These are phyloP conservation scores for Puccinia sorghi DNA, from an alignment of 1,284 basidiomycete species.

Conservation along the genomic window DNA sequence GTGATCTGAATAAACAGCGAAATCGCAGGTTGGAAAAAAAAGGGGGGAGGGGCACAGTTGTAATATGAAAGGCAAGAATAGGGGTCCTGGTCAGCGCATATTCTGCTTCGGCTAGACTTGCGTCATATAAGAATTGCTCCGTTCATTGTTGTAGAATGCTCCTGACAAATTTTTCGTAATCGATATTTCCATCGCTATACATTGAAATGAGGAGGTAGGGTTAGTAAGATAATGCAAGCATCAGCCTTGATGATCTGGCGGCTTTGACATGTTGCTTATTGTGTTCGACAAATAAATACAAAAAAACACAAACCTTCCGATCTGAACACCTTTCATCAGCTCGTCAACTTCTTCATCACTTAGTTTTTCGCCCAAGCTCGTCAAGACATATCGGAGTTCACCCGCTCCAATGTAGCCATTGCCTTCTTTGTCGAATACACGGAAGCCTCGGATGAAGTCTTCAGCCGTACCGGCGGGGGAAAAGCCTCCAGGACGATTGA, in stretches of 20 bases:
- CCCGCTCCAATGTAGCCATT: slow-evolving; percentile 95
- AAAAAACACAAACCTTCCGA: slow-evolving; percentile 62
- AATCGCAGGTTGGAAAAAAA: slow-evolving; percentile 6
- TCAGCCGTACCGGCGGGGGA: slow-evolving; percentile 96
- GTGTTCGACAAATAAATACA: neutral
- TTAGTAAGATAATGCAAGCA: slow-evolving; percentile 1
- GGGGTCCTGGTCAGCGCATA: neutral
- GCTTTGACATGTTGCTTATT: neutral
- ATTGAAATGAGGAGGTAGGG: neutral
- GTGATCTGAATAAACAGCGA: neutral
- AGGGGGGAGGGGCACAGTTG: no score
- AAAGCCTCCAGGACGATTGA: slow-evolving; percentile 94
- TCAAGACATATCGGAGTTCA: slow-evolving; percentile 87
- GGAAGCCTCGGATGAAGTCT: slow-evolving; percentile 98
- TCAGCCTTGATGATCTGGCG: neutral
- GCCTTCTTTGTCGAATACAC: slow-evolving; percentile 97
- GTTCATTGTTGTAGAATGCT: slow-evolving; percentile 68
- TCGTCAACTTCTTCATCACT: slow-evolving; percentile 97
- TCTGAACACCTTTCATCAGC: slow-evolving; percentile 87
- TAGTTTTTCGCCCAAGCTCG: slow-evolving; percentile 96
- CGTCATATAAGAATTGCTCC: neutral
- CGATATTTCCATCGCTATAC: slow-evolving; percentile 86
- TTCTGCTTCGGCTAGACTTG: neutral
- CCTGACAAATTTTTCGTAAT: slow-evolving; percentile 93
- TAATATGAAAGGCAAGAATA: neutral